Evolutionary conservation across 2,329 filamentous ascomycete genomes (phyloP).

Genomic region (Talaromyces sp.): DNA sequence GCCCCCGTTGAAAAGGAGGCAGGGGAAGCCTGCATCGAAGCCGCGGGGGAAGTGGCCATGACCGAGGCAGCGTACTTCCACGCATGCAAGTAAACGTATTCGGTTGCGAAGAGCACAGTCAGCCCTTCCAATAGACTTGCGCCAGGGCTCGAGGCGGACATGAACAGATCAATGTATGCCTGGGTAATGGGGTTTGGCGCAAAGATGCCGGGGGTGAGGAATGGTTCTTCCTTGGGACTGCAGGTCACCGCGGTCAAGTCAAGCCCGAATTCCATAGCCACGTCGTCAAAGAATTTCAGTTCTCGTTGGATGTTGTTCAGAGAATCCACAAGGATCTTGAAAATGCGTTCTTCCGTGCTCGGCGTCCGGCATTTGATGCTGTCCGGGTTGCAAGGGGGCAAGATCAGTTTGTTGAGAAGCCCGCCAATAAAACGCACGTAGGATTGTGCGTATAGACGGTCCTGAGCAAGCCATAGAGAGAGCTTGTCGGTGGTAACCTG

Average conservation of each 20-base stretch:
- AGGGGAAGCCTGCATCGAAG: constrained; percentile 12
- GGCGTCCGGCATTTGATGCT: constrained; percentile 20
- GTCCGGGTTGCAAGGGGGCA: constrained; percentile 37
- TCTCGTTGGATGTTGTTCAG: constrained; percentile 63
- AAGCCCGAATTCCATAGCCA: constrained; percentile 55
- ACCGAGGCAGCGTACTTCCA: constrained; percentile 43
- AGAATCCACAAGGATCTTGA: constrained; percentile 58
- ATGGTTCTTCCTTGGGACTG: constrained; percentile 4
- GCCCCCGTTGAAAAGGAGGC: constrained; percentile 6
- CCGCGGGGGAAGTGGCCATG: constrained; percentile 23
- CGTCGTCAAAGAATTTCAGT: constrained; percentile 61
- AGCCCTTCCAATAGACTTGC: constrained; percentile 59
- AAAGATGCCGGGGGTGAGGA: constrained; percentile 16
- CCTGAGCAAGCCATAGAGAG: constrained; percentile 64
- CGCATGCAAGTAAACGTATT: constrained; percentile 57
- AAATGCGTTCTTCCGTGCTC: constrained; percentile 48
- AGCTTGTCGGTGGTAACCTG: constrained; percentile 52
- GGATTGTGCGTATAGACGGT: constrained; percentile 64
- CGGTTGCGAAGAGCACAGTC: constrained; percentile 71
- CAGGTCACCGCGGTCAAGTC: constrained; percentile 37
- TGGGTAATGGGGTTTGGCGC: constrained; percentile 43
- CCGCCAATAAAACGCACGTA: constrained; percentile 63
- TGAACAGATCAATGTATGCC: constrained; percentile 54
- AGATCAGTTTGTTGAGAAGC: constrained; percentile 56
- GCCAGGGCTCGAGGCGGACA: constrained; percentile 48